phyloP scores from a whole-genome alignment of 1,284 basidiomycete genomes.

The Neolentinus lepideus region DNA sequence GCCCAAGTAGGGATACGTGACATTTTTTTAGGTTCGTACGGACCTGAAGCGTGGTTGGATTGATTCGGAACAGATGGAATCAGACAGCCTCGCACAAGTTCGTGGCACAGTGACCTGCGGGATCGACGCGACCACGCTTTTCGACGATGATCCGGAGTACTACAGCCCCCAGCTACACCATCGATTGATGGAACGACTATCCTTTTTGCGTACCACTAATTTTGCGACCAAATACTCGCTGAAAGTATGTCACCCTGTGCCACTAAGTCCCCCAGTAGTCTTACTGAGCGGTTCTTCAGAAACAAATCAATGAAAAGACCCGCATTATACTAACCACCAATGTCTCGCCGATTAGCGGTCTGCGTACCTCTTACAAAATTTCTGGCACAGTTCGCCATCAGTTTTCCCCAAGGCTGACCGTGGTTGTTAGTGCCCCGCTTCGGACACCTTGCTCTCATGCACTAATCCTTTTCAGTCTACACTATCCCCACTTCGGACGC shows the following conservation, averaged over 20 bases:
- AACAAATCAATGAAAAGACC: conserved; percentile 20
- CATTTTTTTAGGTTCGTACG: conserved; percentile 31
- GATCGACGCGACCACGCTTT: conserved; percentile 42
- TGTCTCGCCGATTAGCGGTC: conserved; percentile 4
- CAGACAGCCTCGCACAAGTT: conserved; percentile 38
- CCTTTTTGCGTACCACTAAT: conserved; percentile 9
- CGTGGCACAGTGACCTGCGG: conserved; percentile 38
- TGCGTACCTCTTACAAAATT: conserved; percentile 26
- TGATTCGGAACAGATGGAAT: conserved; percentile 34
- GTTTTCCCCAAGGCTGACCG: conserved; percentile 34
- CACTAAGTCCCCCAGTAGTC: background rate
- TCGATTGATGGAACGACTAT: conserved; percentile 25
- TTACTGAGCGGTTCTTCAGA: conserved; percentile 10
- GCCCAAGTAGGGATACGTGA: background rate
- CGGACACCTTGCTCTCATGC: background rate
- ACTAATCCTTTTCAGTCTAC: background rate
- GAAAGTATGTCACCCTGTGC: conserved; percentile 8
- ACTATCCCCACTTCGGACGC: background rate
- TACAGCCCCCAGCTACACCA: conserved; percentile 17
- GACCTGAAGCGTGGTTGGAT: conserved; percentile 35
- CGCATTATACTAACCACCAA: conserved; percentile 11
- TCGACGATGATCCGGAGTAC: conserved; percentile 22
- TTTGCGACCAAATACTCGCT: conserved; percentile 14
- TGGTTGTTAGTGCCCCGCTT: conserved; percentile 24
- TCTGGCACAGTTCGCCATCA: conserved; percentile 44